These are phyloP conservation scores for Aspergillus piperis DNA, from an alignment of 2,329 filamentous ascomycete genomes.

Conservation along the genomic window DNA sequence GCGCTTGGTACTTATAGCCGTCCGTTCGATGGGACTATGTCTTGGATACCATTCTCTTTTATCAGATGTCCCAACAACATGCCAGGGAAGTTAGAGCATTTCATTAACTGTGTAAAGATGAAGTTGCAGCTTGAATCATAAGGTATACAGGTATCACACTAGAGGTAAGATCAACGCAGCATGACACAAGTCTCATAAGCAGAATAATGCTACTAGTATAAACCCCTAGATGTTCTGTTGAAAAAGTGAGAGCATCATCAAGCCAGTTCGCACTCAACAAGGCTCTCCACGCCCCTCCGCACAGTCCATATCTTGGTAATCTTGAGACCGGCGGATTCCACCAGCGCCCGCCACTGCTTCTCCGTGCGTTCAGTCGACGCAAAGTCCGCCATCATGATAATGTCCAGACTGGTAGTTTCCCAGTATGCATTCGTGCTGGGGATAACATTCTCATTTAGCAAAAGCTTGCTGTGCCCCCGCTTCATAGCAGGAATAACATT, in stretches of 20 bases:
- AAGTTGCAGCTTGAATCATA: too few relatives aligned
- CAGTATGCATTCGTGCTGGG: slow-evolving; percentile 38
- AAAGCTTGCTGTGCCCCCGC: slow-evolving; percentile 43
- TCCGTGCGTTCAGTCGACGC: slow-evolving; percentile 44
- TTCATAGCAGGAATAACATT: slow-evolving; percentile 35
- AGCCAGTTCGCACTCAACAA: slow-evolving; percentile 29
- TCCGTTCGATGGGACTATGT: too few relatives aligned
- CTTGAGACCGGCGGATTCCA: slow-evolving; percentile 38
- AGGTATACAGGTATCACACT: too few relatives aligned
- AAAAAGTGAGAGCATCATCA: not conserved
- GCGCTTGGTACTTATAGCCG: too few relatives aligned
- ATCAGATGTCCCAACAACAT: too few relatives aligned
- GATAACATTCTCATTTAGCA: slow-evolving; percentile 49
- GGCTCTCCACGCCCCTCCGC: slow-evolving; percentile 23
- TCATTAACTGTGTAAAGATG: too few relatives aligned
- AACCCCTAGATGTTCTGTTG: too few relatives aligned
- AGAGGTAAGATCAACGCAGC: too few relatives aligned
- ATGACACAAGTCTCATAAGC: too few relatives aligned
- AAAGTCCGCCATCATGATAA: slow-evolving; percentile 47
- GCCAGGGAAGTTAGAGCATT: too few relatives aligned
- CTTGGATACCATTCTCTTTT: too few relatives aligned
- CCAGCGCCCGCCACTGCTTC: slow-evolving; percentile 38
- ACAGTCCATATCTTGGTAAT: slow-evolving; percentile 38
- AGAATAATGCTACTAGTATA: too few relatives aligned
- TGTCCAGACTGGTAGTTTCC: slow-evolving; percentile 40